Conservation (phyloP, 2,329 filamentous ascomycete genomes). For the Dothideomycetes sp. region DNA sequence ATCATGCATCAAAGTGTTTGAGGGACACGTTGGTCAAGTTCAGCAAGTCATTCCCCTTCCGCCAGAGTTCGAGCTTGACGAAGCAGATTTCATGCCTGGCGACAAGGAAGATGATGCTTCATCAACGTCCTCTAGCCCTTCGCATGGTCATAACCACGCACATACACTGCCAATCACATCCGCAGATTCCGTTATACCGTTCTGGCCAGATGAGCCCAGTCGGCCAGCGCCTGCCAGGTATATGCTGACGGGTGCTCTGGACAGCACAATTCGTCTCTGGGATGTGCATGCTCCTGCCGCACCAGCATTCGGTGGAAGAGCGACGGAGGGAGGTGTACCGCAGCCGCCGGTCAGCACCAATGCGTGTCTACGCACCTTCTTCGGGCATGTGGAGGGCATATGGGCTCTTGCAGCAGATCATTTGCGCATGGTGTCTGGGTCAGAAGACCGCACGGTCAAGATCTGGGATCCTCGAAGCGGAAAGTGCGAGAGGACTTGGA, state of each 20-base stretch:
- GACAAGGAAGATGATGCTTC: conserved; percentile 44
- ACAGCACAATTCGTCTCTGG: conserved; percentile 88
- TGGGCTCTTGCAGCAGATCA: conserved; percentile 90
- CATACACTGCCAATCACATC: conserved; percentile 12
- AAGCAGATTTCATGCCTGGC: conserved; percentile 47
- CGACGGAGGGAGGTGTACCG: conserved; percentile 2
- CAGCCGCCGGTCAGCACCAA: conserved; percentile 46
- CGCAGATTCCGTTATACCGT: conserved; percentile 20
- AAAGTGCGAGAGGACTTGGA: conserved; percentile 85
- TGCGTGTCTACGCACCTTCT: conserved; percentile 81
- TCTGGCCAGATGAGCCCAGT: conserved; percentile 52
- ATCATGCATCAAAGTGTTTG: conserved; percentile 65
- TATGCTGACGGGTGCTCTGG: conserved; percentile 85
- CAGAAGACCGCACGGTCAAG: conserved; percentile 92
- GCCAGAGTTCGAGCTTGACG: conserved; percentile 81
- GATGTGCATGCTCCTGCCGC: conserved; percentile 47
- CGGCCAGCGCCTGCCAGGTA: conserved; percentile 75
- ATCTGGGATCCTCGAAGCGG: conserved; percentile 89
- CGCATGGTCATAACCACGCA: conserved; percentile 8
- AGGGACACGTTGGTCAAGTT: conserved; percentile 89
- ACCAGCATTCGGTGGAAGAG: background rate
- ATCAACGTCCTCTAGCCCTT: conserved; percentile 17
- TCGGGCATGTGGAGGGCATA: conserved; percentile 91
- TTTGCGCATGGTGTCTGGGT: conserved; percentile 76
- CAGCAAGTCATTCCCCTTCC: conserved; percentile 84